Evolutionary conservation across 2,329 filamentous ascomycete genomes (phyloP).

Genomic region (Penicillium sclerotigenum): DNA sequence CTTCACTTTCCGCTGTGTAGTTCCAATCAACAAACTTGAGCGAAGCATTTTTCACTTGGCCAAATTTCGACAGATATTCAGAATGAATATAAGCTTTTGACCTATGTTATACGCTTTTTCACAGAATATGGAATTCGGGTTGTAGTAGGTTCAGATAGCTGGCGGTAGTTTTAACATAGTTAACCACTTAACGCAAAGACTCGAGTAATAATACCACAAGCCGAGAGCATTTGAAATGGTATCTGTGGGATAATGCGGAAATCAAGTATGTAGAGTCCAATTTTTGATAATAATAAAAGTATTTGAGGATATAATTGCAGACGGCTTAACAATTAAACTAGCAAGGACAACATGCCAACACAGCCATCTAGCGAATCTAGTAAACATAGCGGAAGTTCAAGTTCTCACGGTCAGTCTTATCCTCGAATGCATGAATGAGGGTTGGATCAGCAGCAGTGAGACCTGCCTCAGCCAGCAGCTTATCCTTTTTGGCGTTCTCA

Average conservation of each 20-base stretch:
- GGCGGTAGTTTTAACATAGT: neutral
- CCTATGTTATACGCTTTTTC: neutral
- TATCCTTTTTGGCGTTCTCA: conserved; percentile 59
- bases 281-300: neutral
- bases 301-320: neutral
- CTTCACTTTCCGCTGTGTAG: neutral
- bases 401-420: conserved; percentile 62
- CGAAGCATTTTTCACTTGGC: neutral
- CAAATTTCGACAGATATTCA: neutral
- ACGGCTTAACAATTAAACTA: neutral
- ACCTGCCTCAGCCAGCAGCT: conserved; percentile 44
- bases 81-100: neutral
- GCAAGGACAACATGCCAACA: neutral
- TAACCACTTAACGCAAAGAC: neutral
- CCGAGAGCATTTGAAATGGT: neutral
- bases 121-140: neutral
- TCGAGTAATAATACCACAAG: neutral
- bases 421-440: conserved; percentile 57
- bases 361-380: conserved; percentile 23
- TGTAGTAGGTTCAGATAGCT: neutral
- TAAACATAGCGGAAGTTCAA: conserved; percentile 58
- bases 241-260: no score
- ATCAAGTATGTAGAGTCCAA: neutral
- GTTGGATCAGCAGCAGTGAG: conserved; percentile 41
- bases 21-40: no score